Evolutionary conservation across 108 stramenopile genomes (phyloP), one percentile per base, ranked within the genome.

Genomic region (Cyclotella choctawhatcheeana): DNA sequence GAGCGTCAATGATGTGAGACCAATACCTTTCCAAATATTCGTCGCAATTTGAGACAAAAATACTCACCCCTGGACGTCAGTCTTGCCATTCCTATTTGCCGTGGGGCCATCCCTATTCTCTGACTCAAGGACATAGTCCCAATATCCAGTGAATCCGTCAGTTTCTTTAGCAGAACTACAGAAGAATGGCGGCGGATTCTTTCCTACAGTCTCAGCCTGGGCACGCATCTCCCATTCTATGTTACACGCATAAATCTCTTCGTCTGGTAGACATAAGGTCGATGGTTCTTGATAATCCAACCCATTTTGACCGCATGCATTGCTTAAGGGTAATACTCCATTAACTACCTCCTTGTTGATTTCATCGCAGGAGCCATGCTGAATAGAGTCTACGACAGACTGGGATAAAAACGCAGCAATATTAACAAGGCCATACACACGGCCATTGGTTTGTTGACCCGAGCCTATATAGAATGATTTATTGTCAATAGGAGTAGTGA

Each of bases 221-320:
- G 68, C 34, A 25, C 44, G 21, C 74, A 76, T 81, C 18, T 54
- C 50, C 30, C 14, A 16, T 26, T 71, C 54, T n/a, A 81, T 68
- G 12, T 43, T 26, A 64, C 74, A 75, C 16, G 50, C 79, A 56
- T 75, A 69, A 20, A 44, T 45, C 25, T 56, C 55, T 56, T 56
- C 55, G 2, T 27, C 29, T 30, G 29, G 29, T 1, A 56, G 29
- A 56, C 55, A 56, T 18, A 56, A 30, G 3, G 55, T 56, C 20
- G 54, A 43, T 52, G 40, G 30, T 48, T 73, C 64, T 52, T 59
- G 69, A 26, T 76, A 76, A 56, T 44, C 44, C 32, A 60, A 43
- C 17, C 74, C 74, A 56, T 64, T 30, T 50, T 81, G 79, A 48
- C 79, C 79, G 37, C 74, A 75, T 2, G 74, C 74, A 40, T 76